phyloP scores from a whole-genome alignment of 177 flowering plant genomes.

The Vitis hybrid region DNA sequence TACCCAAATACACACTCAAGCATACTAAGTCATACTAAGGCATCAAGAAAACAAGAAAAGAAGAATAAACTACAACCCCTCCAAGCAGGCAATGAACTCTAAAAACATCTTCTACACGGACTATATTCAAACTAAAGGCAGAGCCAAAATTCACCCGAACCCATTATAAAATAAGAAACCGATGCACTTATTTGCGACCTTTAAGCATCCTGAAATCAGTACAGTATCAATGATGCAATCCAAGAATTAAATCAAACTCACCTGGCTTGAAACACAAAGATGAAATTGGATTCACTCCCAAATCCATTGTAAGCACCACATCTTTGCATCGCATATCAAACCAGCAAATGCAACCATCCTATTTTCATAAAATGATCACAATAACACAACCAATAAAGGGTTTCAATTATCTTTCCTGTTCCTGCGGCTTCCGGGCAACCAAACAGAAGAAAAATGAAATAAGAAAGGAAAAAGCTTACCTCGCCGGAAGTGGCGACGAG shows the following conservation, averaged over 20 bases:
- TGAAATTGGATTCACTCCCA: slow-evolving; percentile 58
- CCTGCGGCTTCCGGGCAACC: not conserved
- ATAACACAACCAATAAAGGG: not conserved
- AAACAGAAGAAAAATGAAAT: not conserved
- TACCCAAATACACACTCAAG: too few relatives aligned
- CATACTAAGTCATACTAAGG: too few relatives aligned
- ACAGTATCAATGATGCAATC: not conserved
- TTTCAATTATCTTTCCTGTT: not conserved
- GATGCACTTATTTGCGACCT: too few relatives aligned
- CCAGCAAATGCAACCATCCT: slow-evolving; percentile 97
- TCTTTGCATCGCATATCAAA: slow-evolving; percentile 92
- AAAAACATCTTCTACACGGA: too few relatives aligned
- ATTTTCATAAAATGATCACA: slow-evolving; percentile 8
- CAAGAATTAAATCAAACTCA: slow-evolving; percentile 15
- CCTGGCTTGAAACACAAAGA: slow-evolving; percentile 88
- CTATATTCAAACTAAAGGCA: too few relatives aligned
- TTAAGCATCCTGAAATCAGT: not conserved
- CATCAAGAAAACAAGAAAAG: not conserved
- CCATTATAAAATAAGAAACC: too few relatives aligned
- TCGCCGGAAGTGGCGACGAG: slow-evolving; percentile 75
- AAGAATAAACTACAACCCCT: not conserved
- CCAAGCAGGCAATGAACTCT: too few relatives aligned
- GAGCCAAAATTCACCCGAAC: not conserved
- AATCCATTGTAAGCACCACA: slow-evolving; percentile 49
- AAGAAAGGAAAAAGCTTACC: slow-evolving; percentile 30